A percentile compares a stretch with the other conserved stretches of the same genome.
phyloP scores from a whole-genome alignment of 1,139 yeast species.

The Candida labiduridarum region DNA sequence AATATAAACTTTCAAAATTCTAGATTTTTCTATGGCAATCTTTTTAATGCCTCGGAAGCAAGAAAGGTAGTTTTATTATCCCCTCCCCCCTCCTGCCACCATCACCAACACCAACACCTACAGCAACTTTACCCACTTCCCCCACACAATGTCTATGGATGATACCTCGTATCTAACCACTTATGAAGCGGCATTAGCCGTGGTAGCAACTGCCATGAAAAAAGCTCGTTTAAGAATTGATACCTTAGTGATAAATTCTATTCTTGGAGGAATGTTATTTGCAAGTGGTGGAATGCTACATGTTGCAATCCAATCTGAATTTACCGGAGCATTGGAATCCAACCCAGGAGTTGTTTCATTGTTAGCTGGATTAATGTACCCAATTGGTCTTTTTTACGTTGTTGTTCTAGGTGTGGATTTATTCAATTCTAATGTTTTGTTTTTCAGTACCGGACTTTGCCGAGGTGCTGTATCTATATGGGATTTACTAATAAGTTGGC shows the following conservation, averaged over 20 bases:
- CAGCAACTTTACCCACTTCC: background rate
- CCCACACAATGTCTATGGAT: slow-evolving; percentile 21
- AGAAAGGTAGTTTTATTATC: background rate
- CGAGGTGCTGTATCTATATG: slow-evolving; percentile 68
- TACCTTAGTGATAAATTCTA: slow-evolving; percentile 58
- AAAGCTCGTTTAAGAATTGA: slow-evolving; percentile 67
- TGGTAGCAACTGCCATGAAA: slow-evolving; percentile 82
- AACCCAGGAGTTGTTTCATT: slow-evolving; percentile 57
- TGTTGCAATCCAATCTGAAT: slow-evolving; percentile 55
- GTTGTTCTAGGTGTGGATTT: slow-evolving; percentile 74
- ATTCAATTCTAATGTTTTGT: slow-evolving; percentile 71
- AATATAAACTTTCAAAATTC: background rate
- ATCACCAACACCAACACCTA: background rate
- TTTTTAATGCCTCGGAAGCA: slow-evolving; percentile 2
- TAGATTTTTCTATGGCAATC: background rate
- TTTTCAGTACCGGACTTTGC: slow-evolving; percentile 65
- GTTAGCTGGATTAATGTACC: slow-evolving; percentile 61
- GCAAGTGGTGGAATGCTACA: slow-evolving; percentile 75
- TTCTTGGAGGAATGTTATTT: slow-evolving; percentile 72
- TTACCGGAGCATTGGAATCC: slow-evolving; percentile 38
- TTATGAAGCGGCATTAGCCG: slow-evolving; percentile 78
- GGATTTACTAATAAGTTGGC: slow-evolving; percentile 68
- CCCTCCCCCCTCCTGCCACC: background rate
- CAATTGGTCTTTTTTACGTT: slow-evolving; percentile 73
- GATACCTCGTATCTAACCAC: slow-evolving; percentile 68